Percentiles rank a stretch among this genome's conserved stretches.
phyloP scores from a whole-genome alignment of 495 filamentous ascomycete genomes.

The Annulohypoxylon bovei region DNA sequence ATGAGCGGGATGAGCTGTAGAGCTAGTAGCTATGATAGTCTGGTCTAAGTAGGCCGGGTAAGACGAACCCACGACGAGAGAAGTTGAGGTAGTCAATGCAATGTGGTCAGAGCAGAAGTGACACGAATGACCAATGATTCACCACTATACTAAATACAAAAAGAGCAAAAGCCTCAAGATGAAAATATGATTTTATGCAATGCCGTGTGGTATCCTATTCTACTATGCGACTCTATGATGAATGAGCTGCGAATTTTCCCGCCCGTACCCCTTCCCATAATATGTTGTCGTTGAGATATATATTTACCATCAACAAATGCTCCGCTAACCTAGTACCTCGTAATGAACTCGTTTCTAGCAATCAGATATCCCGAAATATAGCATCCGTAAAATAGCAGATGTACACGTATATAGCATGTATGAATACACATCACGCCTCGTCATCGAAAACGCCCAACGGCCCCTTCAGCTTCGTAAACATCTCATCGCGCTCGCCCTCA shows the following conservation, averaged over 20 bases:
- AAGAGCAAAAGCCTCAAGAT: background rate
- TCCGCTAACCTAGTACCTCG: background rate
- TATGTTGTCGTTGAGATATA: background rate
- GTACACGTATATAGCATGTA: background rate
- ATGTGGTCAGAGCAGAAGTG: background rate
- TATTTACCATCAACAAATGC: background rate
- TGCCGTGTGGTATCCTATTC: slow-evolving; percentile 18
- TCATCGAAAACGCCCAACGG: slow-evolving; percentile 67
- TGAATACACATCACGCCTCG: slow-evolving; percentile 38
- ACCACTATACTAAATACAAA: background rate
- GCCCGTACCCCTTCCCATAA: background rate
- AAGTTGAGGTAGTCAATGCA: background rate
- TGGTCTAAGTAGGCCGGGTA: background rate
- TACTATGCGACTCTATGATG: slow-evolving; percentile 31
- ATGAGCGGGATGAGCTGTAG: slow-evolving; percentile 50
- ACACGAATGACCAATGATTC: slow-evolving; percentile 19
- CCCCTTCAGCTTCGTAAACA: slow-evolving; percentile 81
- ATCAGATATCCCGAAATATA: background rate
- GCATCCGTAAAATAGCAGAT: background rate
- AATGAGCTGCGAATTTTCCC: slow-evolving; percentile 30
- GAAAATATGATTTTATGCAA: background rate
- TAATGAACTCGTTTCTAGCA: background rate
- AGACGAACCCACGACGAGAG: background rate
- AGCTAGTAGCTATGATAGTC: background rate
- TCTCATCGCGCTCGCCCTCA: slow-evolving; percentile 88